phyloP scores from a whole-genome alignment of 1,284 basidiomycete genomes.

The Pseudomicrostroma phylloplanum region DNA sequence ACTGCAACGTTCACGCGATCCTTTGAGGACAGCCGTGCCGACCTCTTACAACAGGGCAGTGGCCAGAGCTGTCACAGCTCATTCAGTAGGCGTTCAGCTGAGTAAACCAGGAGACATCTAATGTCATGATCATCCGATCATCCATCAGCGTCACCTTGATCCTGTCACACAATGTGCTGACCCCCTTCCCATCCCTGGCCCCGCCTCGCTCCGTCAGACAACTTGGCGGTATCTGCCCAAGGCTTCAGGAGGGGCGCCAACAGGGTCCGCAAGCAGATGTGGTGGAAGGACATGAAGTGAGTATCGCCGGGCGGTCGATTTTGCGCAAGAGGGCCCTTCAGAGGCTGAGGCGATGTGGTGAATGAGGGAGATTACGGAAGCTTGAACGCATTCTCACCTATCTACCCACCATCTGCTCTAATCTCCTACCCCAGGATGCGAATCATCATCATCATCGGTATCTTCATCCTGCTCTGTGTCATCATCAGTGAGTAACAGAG shows the following conservation, averaged over 20 bases:
- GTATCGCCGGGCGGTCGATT: no score
- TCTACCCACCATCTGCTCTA: constrained; percentile 4
- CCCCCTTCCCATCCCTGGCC: neutral
- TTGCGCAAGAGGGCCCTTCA: constrained; percentile 17
- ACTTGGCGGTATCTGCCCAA: constrained; percentile 95
- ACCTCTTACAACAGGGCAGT: no score
- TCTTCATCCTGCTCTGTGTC: constrained; percentile 46
- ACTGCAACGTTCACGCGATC: no score
- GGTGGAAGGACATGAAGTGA: constrained; percentile 46
- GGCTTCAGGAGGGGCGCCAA: constrained; percentile 96
- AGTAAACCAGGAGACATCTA: no score
- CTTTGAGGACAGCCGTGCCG: no score
- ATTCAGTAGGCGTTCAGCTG: no score
- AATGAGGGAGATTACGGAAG: neutral
- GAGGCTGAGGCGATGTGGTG: no score
- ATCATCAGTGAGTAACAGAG: constrained; percentile 43
- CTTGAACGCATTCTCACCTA: neutral
- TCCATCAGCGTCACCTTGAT: no score
- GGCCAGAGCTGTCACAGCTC: no score
- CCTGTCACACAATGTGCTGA: no score
- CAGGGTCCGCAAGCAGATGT: constrained; percentile 89
- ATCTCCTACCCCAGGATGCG: constrained; percentile 9
- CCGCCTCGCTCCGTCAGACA: constrained; percentile 60
- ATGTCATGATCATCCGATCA: no score
- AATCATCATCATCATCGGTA: constrained; percentile 35